Evolutionary conservation across 148 eudicot genomes (phyloP).

Genomic region (Heliosperma pusillum): DNA sequence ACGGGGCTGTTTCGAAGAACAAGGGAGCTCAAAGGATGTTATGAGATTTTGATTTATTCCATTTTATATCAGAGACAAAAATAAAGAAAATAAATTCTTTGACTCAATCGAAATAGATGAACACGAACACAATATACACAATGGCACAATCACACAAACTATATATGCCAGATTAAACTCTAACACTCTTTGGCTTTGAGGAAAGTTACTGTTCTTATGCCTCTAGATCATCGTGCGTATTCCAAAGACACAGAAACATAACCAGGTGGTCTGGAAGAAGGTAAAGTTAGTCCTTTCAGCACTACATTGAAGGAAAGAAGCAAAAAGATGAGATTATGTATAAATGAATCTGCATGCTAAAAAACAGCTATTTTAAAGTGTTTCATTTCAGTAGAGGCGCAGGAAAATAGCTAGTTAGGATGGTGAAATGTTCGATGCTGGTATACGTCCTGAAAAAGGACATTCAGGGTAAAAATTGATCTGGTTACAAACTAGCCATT

Average conservation of each 20-base stretch:
- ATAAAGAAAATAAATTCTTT: no score
- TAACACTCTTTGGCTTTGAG: background rate
- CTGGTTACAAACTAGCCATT: no score
- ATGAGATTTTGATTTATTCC: no score
- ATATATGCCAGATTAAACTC: background rate
- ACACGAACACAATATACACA: no score
- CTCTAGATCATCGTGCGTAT: background rate
- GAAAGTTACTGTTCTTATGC: slow-evolving; percentile 9
- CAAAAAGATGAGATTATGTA: background rate
- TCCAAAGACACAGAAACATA: background rate
- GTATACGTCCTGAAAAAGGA: background rate
- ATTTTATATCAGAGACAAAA: background rate
- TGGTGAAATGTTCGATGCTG: background rate
- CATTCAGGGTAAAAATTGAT: background rate
- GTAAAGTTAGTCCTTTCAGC: slow-evolving; percentile 13
- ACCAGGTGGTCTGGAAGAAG: slow-evolving; percentile 1
- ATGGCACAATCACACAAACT: background rate
- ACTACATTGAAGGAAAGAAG: slow-evolving; percentile 7
- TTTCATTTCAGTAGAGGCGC: no score
- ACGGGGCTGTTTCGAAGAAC: no score
- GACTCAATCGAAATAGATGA: background rate
- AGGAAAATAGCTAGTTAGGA: no score
- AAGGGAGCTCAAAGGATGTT: no score
- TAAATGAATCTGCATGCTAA: background rate
- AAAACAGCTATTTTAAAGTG: background rate